Conservation (phyloP, 805 yeast species). For the Cyberlindnera bimundalis region DNA sequence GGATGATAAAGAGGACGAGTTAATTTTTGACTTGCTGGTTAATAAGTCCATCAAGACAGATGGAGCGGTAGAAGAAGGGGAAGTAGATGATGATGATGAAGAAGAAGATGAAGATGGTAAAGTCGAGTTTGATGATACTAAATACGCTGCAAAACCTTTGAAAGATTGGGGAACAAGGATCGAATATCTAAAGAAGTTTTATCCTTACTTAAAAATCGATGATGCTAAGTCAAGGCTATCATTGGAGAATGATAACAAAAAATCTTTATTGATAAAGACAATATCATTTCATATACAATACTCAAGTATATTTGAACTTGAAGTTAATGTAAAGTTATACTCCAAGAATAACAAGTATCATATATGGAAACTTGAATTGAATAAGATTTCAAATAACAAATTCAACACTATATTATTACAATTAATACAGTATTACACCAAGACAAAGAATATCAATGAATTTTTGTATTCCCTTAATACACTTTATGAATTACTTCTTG, state of each 20-base stretch:
- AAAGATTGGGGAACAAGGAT: conserved; percentile 23
- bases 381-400: conserved; percentile 22
- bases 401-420: conserved; percentile 19
- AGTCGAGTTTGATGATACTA: conserved; percentile 11
- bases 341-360: conserved; percentile 14
- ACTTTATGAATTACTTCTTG: conserved; percentile 13
- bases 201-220: conserved; percentile 19
- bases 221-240: conserved; percentile 17
- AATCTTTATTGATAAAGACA: conserved; percentile 17
- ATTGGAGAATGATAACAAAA: conserved; percentile 13
- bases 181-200: conserved; percentile 23
- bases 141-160: conserved; percentile 21
- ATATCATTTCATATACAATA: conserved; percentile 19
- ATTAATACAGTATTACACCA: conserved; percentile 7
- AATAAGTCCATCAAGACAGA: conserved; percentile 7
- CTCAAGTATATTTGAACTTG: conserved; percentile 10
- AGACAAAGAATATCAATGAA: conserved; percentile 22
- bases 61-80: not conserved
- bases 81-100: conserved; percentile 6
- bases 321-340: conserved; percentile 16
- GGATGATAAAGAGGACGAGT: conserved; percentile 8
- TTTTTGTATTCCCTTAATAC: conserved; percentile 21
- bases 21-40: conserved; percentile 13
- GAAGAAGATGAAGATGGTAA: conserved; percentile 7
- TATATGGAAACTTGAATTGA: conserved; percentile 11